These are phyloP conservation scores for Tremella mesenterica DNA, from an alignment of 768 basidiomycete species.

Conservation along the genomic window DNA sequence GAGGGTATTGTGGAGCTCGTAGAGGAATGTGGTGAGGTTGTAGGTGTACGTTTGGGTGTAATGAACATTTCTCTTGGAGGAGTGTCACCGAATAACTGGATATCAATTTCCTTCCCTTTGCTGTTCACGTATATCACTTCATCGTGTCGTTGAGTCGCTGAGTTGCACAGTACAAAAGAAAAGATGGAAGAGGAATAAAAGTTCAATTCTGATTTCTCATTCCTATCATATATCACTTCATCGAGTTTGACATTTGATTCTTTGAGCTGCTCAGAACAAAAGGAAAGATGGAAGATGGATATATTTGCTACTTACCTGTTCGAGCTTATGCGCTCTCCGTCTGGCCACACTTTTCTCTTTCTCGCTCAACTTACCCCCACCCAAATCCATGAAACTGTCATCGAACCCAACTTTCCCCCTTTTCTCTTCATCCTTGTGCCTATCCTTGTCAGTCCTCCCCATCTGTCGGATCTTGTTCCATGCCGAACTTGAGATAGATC, in stretches of 20 bases:
- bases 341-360: slow-evolving; percentile 15
- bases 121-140: too few species aligned
- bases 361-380: slow-evolving; percentile 6
- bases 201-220: too few species aligned
- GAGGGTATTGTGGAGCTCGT: neutral
- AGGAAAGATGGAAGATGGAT: neutral
- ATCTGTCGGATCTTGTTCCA: neutral
- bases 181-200: too few species aligned
- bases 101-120: neutral
- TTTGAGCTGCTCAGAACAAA: too few species aligned
- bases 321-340: slow-evolving; percentile 13
- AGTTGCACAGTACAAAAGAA: too few species aligned
- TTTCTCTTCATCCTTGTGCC: neutral
- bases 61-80: slow-evolving; percentile 7
- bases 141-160: too few species aligned
- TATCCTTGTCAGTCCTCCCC: neutral
- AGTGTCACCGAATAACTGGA: slow-evolving; percentile 6
- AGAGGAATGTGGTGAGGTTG: neutral
- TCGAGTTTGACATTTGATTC: too few species aligned
- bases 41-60: neutral
- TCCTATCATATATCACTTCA: too few species aligned
- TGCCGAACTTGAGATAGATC: too few species aligned
- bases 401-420: neutral
- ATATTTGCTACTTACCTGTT: slow-evolving; percentile 9
- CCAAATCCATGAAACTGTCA: slow-evolving; percentile 8